Evolutionary conservation across 441 rosid genomes (phyloP).

Genomic region (Manihot esculenta): DNA sequence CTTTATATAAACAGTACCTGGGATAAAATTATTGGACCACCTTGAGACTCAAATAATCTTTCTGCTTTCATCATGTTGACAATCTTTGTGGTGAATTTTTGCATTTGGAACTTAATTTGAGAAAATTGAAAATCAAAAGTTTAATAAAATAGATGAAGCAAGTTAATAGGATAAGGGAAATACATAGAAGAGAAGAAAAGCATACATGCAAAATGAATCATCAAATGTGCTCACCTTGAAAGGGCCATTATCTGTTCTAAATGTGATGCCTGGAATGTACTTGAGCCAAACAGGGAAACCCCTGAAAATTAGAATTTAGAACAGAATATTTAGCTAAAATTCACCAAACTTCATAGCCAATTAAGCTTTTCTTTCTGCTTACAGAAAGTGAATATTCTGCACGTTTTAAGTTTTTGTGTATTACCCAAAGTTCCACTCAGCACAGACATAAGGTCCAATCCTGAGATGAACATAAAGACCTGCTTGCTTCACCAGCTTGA

Average conservation of each 20-base stretch:
- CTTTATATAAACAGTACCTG: slow-evolving; percentile 49
- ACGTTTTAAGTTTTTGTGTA: slow-evolving; percentile 13
- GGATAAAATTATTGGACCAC: slow-evolving; percentile 94
- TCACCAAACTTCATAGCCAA: slow-evolving; percentile 12
- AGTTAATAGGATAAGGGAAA: background rate
- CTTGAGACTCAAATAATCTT: slow-evolving; percentile 77
- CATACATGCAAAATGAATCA: slow-evolving; percentile 19
- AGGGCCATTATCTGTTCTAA: slow-evolving; percentile 93
- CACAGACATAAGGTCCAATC: slow-evolving; percentile 97
- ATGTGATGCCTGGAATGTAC: slow-evolving; percentile 84
- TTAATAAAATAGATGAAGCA: background rate
- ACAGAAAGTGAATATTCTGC: background rate
- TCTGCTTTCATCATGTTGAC: slow-evolving; percentile 98
- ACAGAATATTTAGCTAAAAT: slow-evolving; percentile 27
- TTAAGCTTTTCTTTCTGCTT: slow-evolving; percentile 16
- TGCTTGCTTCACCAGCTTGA: slow-evolving; percentile 76
- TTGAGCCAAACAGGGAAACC: slow-evolving; percentile 99
- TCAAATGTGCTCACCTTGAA: slow-evolving; percentile 64
- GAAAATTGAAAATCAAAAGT: slow-evolving; percentile 10
- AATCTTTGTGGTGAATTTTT: slow-evolving; percentile 76
- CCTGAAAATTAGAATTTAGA: slow-evolving; percentile 44
- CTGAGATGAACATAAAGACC: slow-evolving; percentile 91
- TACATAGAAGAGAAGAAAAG: slow-evolving; percentile 8
- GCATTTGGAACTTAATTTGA: slow-evolving; percentile 70
- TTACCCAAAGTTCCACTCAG: slow-evolving; percentile 99